Base-by-base conservation (phyloP, 306 rosid genomes). In the Ormosia semicastrata region DNA sequence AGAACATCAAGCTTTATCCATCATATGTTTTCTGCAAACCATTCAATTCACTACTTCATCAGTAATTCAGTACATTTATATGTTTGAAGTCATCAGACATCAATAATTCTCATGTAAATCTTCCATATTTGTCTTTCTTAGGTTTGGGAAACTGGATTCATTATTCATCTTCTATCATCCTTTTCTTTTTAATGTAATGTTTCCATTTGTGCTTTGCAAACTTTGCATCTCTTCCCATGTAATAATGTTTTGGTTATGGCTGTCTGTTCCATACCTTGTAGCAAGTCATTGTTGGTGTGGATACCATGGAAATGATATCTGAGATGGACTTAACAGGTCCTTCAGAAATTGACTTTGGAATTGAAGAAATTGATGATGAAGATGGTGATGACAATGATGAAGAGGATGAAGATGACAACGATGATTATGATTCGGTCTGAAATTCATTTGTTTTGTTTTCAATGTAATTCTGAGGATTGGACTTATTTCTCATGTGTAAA, bases 201-300 rank as follows among this genome's bases (percentile, higher is more conserved):
- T 11, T 80, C 46, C 2, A 7, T 49, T 13, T 41, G 17, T 63
- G 72, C 24, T 66, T 67, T 44, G 49, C 24, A 9, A 56, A 65
- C 66, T 40, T 33, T 18, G 47, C 49, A 39, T 82, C 65, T 65
- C 34, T 52, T 78, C 17, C 69, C 58, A 37, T 63, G 44, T 30
- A 34, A 59, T 77, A 30, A 41, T 30, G 63, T 58, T 52, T 44
- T 66, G 54, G 74, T 66, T 49, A 39, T 58, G 81, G 68, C 59
- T 78, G 60, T 79, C 41, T 68, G 41, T 73, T 70, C 13, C 17
- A 47, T 74, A 10, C 73, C 58, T 75, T 83, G 92, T 92, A 95
- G 99, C 99, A 95, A 95, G 93, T 91, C 59, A 89, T 95, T 88
- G 88, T 95, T 78, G 99, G 99, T 73, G 81, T 95, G 78, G 95